Base-by-base conservation (phyloP, 805 yeast genomes). In the Wickerhamiella azymoides region DNA sequence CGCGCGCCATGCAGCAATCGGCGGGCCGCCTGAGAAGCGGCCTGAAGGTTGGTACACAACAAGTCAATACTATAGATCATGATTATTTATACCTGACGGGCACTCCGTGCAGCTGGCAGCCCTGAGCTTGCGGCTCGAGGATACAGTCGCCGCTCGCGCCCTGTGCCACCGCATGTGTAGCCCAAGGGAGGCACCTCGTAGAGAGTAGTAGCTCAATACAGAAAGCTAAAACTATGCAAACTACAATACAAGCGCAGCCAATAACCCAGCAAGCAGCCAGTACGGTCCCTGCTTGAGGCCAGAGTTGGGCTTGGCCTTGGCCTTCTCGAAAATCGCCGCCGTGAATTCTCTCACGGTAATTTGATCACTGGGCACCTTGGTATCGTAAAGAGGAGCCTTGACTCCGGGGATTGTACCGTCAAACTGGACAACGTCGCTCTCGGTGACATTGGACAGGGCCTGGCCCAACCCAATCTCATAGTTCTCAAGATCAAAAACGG, bases 401-500 rank as follows among this genome's bases (percentile, higher is more conserved):
- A 59, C 60, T 13, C 50, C 47, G 13, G 61, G 61, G 35, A 59
- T 51, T 4, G 47, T 49, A 17, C 43, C 32, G 14, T 42, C 43
- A 36, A 52, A 51, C 26, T 46, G 52, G 40, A 49, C 53, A 46
- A 58, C 49, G 40, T 50, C 41, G 24, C 57, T 13, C 36, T 50
- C 54, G 28, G 57, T 52, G 8, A 46, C 52, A 48, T 63, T 58
- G 46, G 49, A 51, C 35, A 49, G 54, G 27, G 74, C 69, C 46
- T 71, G 74, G 10, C 80, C 85, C 40, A 82, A 52, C 1, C 80
- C 75, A 32, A 81, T 66, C 55, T 73, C 67, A 43, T 60, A 61
- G 52, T 71, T 71, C 28, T 78, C 84, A 42, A 79, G 62, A 57
- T 83, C 83, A 58, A 73, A 79, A n/a, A 79, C 85, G 17, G 75